These are phyloP conservation scores for Novymonas esmeraldas DNA, from an alignment of 208 protist species.

Conservation along the genomic window DNA sequence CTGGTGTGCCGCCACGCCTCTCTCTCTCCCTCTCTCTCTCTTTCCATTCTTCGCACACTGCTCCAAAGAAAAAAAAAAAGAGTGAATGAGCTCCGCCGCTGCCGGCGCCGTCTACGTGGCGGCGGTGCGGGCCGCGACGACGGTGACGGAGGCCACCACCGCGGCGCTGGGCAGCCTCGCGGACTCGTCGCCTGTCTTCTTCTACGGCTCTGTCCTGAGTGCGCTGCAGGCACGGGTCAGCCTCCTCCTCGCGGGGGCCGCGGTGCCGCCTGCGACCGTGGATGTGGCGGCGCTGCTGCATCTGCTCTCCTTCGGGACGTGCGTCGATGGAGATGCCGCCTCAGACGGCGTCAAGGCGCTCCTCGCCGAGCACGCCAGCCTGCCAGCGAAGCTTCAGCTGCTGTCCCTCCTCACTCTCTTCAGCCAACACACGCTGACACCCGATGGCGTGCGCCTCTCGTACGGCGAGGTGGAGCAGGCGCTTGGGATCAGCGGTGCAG, in stretches of 20 bases:
- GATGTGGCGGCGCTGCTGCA: slow-evolving; percentile 21
- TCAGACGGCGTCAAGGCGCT: slow-evolving; percentile 21
- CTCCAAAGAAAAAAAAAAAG: too few species aligned
- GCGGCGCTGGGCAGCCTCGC: slow-evolving; percentile 30
- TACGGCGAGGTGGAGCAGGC: slow-evolving; percentile 33
- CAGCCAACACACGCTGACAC: slow-evolving; percentile 15
- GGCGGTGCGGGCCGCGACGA: slow-evolving; percentile 12
- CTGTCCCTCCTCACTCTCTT: slow-evolving; percentile 51
- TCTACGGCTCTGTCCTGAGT: slow-evolving; percentile 45
- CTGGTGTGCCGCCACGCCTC: too few species aligned
- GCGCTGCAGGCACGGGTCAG: slow-evolving; percentile 18
- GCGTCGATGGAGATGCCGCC: slow-evolving; percentile 7
- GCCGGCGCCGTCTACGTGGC: slow-evolving; percentile 8
- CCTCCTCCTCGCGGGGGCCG: neutral
- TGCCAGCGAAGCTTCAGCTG: slow-evolving; percentile 35
- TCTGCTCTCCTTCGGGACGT: slow-evolving; percentile 18
- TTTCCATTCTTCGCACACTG: neutral
- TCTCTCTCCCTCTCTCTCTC: slow-evolving; percentile 7
- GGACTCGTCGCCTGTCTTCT: slow-evolving; percentile 43
- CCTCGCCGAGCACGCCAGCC: slow-evolving; percentile 13
- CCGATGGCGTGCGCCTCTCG: slow-evolving; percentile 17
- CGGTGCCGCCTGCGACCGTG: neutral
- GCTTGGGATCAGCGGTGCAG: slow-evolving; percentile 15
- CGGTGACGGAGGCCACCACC: slow-evolving; percentile 5
- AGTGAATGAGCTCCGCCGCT: too few species aligned